phyloP scores from a whole-genome alignment of 768 basidiomycete species.

The Suillus clintonianus region DNA sequence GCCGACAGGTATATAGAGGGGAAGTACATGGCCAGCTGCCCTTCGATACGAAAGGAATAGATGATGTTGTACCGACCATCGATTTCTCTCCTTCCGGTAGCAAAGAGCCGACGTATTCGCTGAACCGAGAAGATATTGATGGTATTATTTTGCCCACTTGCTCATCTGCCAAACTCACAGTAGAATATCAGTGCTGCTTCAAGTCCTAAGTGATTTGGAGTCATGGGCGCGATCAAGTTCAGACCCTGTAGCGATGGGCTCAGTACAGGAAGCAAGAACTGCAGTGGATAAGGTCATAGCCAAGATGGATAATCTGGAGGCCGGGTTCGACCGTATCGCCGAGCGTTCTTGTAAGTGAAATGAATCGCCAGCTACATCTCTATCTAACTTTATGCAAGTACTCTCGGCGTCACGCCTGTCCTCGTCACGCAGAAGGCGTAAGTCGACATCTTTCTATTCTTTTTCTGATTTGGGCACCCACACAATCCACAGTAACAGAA shows the following conservation, averaged over 20 bases:
- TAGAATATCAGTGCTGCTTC: constrained; percentile 52
- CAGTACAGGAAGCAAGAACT: constrained; percentile 61
- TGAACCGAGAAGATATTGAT: constrained; percentile 72
- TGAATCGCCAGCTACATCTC: not conserved
- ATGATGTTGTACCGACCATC: constrained; percentile 74
- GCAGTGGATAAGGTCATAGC: constrained; percentile 68
- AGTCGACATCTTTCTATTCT: constrained; percentile 29
- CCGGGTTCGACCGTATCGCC: constrained; percentile 83
- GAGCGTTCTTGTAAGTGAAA: constrained; percentile 71
- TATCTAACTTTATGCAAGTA: constrained; percentile 45
- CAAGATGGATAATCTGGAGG: constrained; percentile 79
- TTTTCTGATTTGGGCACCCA: constrained; percentile 4
- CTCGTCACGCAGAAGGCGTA: constrained; percentile 71
- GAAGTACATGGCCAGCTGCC: constrained; percentile 88
- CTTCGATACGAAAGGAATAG: constrained; percentile 80
- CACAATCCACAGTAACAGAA: constrained; percentile 54
- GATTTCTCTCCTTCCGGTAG: constrained; percentile 77
- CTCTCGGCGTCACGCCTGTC: constrained; percentile 74
- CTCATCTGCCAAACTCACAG: constrained; percentile 8
- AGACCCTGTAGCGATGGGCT: constrained; percentile 48
- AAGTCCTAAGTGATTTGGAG: constrained; percentile 66
- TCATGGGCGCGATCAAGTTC: constrained; percentile 48
- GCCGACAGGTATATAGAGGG: constrained; percentile 81
- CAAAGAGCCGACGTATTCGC: constrained; percentile 59
- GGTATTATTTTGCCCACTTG: constrained; percentile 43